Percentiles rank a stretch among this genome's conserved stretches.
Evolutionary conservation across 345 rosid genomes (phyloP).

Genomic region (Murraya paniculata): DNA sequence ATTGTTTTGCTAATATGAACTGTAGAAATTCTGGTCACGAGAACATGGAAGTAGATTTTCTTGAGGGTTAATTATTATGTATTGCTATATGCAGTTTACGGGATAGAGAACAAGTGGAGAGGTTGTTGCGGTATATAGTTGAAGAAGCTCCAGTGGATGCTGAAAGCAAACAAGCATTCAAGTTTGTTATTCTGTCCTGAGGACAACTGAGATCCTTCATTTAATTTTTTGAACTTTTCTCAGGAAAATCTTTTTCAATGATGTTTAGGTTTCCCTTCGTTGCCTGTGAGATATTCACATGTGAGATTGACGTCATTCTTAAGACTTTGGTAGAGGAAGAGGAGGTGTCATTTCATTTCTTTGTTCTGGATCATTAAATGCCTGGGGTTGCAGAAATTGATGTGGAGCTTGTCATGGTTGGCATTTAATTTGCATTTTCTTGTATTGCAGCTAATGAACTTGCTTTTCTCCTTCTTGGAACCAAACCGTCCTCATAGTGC

Average conservation of each 20-base stretch:
- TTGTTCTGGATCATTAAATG: conserved; percentile 5
- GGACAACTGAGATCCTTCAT: conserved; percentile 6
- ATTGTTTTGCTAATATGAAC: not conserved
- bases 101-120: conserved; percentile 94
- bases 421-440: conserved; percentile 19
- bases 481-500: conserved; percentile 86
- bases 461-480: conserved; percentile 91
- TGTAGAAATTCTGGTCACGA: not conserved
- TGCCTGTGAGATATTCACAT: conserved; percentile 94
- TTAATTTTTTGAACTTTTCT: not conserved
- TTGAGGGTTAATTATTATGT: conserved; percentile 17
- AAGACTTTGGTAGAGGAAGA: conserved; percentile 93
- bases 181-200: conserved; percentile 40
- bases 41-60: conserved; percentile 1
- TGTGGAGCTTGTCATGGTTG: not conserved
- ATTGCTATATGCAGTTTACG: conserved; percentile 55
- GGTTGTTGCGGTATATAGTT: conserved; percentile 69
- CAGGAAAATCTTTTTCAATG: not conserved
- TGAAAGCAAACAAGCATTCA: conserved; percentile 82
- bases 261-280: conserved; percentile 82
- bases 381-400: conserved; percentile 8
- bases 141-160: conserved; percentile 86
- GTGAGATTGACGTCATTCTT: conserved; percentile 96
- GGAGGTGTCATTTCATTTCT: conserved; percentile 50
- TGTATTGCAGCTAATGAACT: conserved; percentile 75